Percentiles rank a stretch among this genome's conserved stretches.
Evolutionary conservation across 1,284 basidiomycete species (phyloP).

Genomic region (Marasmius oreades): DNA sequence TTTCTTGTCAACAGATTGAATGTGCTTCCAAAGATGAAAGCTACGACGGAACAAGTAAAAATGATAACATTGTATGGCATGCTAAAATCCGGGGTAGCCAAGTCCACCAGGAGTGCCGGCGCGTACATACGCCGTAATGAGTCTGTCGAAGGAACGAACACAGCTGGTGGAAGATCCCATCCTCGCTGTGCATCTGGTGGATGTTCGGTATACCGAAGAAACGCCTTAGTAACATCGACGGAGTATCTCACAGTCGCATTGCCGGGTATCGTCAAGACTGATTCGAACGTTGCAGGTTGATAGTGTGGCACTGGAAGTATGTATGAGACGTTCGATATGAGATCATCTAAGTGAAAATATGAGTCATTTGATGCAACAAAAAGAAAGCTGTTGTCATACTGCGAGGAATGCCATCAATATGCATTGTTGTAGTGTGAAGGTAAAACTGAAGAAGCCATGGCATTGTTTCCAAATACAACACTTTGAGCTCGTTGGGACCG

Average conservation of each 20-base stretch:
- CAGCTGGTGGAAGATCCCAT: conserved; percentile 86
- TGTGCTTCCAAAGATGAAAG: conserved; percentile 90
- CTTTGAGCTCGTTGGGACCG: conserved; percentile 41
- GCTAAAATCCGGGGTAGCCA: conserved; percentile 96
- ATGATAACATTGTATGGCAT: conserved; percentile 99
- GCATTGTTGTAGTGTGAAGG: conserved; percentile 72
- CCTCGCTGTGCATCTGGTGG: conserved; percentile 94
- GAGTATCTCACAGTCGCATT: conserved; percentile 59
- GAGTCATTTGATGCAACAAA: conserved; percentile 11
- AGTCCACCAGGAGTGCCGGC: conserved; percentile 77
- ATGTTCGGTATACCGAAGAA: conserved; percentile 93
- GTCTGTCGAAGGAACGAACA: conserved; percentile 48
- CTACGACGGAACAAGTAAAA: conserved; percentile 87
- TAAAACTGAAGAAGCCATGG: conserved; percentile 92
- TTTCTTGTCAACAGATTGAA: conserved; percentile 85
- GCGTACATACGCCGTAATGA: conserved; percentile 65
- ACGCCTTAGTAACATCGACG: conserved; percentile 81
- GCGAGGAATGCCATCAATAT: conserved; percentile 36
- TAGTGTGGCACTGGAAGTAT: conserved; percentile 65
- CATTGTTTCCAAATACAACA: conserved; percentile 86
- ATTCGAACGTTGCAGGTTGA: conserved; percentile 74
- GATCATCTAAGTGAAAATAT: conserved; percentile 40
- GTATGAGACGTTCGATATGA: conserved; percentile 64
- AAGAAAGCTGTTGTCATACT: conserved; percentile 34
- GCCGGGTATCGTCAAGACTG: conserved; percentile 68